phyloP scores from a whole-genome alignment of 225 moss, liverwort and hornwort species.

The Lunularia cruciata region DNA sequence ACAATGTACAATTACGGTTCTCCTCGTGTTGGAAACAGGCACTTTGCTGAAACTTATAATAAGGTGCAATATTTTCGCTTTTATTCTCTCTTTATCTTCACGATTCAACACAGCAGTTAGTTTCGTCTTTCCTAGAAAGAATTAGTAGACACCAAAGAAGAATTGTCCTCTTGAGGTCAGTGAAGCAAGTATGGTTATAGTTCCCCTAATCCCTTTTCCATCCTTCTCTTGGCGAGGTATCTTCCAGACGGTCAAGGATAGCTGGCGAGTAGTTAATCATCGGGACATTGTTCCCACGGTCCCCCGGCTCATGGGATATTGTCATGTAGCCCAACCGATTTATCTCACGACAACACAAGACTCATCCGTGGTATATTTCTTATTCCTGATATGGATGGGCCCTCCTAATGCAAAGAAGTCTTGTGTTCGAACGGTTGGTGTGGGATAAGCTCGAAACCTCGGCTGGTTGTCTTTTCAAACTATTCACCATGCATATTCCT shows the following conservation, averaged over 20 bases:
- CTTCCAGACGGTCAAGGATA: conserved; percentile 63
- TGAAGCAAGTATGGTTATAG: not conserved
- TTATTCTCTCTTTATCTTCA: not conserved
- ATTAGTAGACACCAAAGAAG: not conserved
- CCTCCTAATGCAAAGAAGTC: too few relatives aligned
- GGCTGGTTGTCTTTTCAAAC: not conserved
- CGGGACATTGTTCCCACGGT: conserved; percentile 91
- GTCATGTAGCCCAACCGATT: conserved; percentile 83
- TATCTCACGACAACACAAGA: conserved; percentile 53
- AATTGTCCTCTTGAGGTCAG: not conserved
- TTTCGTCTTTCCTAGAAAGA: too few relatives aligned
- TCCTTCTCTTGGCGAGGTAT: conserved; percentile 1
- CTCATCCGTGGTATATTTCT: conserved; percentile 11
- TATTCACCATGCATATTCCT: too few relatives aligned
- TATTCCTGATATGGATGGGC: too few relatives aligned
- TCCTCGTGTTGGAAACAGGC: conserved; percentile 80
- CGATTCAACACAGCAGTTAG: not conserved
- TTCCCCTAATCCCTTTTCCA: not conserved
- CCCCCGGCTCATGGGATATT: conserved; percentile 94
- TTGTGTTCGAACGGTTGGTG: too few relatives aligned
- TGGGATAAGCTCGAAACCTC: too few relatives aligned
- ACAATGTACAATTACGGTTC: conserved; percentile 93
- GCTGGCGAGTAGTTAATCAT: conserved; percentile 88
- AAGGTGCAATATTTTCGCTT: conserved; percentile 35
- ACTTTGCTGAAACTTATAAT: conserved; percentile 69